Evolutionary conservation across 75 land plant genomes (phyloP), one percentile per base, ranked within the genome.

Genomic region (Ceratopteris richardii): DNA sequence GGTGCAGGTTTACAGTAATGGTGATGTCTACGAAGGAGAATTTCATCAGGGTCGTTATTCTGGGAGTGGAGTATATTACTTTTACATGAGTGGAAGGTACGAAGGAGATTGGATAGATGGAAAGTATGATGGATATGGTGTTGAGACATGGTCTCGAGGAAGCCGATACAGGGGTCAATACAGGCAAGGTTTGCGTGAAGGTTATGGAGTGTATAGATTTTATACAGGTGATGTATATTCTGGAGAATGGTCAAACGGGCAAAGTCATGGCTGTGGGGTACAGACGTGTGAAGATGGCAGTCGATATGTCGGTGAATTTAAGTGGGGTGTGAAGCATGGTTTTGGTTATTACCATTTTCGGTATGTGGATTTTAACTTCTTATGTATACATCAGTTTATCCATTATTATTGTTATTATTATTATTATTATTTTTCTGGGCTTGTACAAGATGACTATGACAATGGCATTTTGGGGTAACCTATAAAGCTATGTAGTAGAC

Each of bases 281-380:
- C 84, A 84, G 60, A 84, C 88, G 0, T 84, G 88, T 52, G 88
- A 81, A 57, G 88, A 84, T 63, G 88, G 88, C 0, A 84, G 88
- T 50, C 63, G 84, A 31, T 84, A 77, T 66, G 88, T 84, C 24
- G 87, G 87, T 11, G 83, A 84, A 51, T 84, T 84, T 67, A 84
- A 84, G 55, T 73, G 84, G 73, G 88, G 88, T 2, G 80, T 81
- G 51, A 84, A 84, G 77, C 88, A 84, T 64, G 84, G 88, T 9
- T 71, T 75, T 66, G 88, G 88, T 0, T 83, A 81, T 21, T 84
- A 84, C 43, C 77, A 80, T 66, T 84, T 84, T 69, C 77, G 87
- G 87, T 84, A 64, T 9, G 9, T 9, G 37, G 7, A 33, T n/a
- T n/a, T n/a, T n/a, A n/a, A n/a, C n/a, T n/a, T n/a, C n/a, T n/a